These are phyloP conservation scores for Talaromyces albobiverticillius DNA, from an alignment of 2,329 filamentous ascomycete species.

Conservation along the genomic window DNA sequence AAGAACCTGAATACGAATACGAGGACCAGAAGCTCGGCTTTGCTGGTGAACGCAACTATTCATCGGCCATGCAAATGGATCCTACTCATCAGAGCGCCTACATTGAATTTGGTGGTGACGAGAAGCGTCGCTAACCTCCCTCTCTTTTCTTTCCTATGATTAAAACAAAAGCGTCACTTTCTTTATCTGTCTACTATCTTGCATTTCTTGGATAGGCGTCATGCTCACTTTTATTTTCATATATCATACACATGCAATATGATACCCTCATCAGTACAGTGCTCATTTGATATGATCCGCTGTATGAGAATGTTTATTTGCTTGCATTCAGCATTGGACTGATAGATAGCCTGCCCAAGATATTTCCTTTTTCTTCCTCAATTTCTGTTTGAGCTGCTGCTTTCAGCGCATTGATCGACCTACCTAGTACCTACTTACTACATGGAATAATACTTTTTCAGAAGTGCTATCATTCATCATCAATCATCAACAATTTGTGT, in stretches of 20 bases:
- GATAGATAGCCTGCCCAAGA: constrained; percentile 2
- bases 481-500: no score
- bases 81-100: constrained; percentile 34
- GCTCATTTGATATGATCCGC: constrained; percentile 12
- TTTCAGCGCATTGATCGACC: no score
- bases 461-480: no score
- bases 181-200: neutral
- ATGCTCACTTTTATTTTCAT: neutral
- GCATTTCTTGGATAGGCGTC: constrained; percentile 8
- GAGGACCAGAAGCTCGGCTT: constrained; percentile 44
- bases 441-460: no score
- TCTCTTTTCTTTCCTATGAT: neutral
- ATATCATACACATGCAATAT: neutral
- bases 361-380: neutral
- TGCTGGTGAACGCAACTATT: constrained; percentile 36
- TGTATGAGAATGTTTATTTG: constrained; percentile 1
- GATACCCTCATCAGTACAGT: constrained; percentile 9
- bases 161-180: neutral
- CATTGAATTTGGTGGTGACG: constrained; percentile 36
- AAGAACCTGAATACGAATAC: constrained; percentile 24
- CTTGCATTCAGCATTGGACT: constrained; percentile 1
- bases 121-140: constrained; percentile 18
- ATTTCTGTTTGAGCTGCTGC: no score
- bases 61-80: constrained; percentile 20
- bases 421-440: no score